Base-by-base conservation (phyloP, 441 rosid species). In the Brassica balearica region DNA sequence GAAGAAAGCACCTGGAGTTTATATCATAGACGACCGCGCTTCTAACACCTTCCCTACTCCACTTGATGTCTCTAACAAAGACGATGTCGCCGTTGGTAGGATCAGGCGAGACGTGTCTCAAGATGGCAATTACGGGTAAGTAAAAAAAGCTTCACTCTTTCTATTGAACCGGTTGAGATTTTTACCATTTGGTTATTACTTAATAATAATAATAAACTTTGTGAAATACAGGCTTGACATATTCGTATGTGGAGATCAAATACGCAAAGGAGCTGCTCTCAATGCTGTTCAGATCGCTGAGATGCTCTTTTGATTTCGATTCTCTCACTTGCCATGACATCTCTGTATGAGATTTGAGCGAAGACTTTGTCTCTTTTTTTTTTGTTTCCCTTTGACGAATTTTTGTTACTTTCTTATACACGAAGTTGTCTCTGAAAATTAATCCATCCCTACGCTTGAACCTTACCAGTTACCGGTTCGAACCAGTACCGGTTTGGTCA, bases 271-370 rank as follows among this genome's bases (percentile, higher is more conserved):
- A 70, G 99, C 99, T 53, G 98, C 98, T 22, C 92, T 95, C 6
- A 95, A 93, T 71, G 99, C 99, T 79, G 88, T 95, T 79, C 97
- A 93, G 85, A 93, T 95, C 71, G 98, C 98, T 1, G 97, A 95
- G 93, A 65, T 93, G 97, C 85, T 95, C 80, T 83, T 93, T 75
- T 92, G 86, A 77, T 19, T 68, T 17, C 3, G 65, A 22, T 15
- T 67, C 58, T 29, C 76, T 9, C 32, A 19, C 68, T 68, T 77
- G 53, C 10, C 72, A 38, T 71, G 41, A 64, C 53, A 27, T 38
- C 14, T 56, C 46, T 72, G 71, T 53, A 61, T 53, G 34, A 68
- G 23, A 60, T 34, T 72, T 60, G 76, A 72, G 77, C 27, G 53
- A 65, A 71, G 76, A 77, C 20, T 8, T 61, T 69, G 74, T 68